A percentile compares a stretch with the other conserved stretches of the same genome.
Conservation (phyloP, 2,329 filamentous ascomycete species). For the Exophiala sideris region DNA sequence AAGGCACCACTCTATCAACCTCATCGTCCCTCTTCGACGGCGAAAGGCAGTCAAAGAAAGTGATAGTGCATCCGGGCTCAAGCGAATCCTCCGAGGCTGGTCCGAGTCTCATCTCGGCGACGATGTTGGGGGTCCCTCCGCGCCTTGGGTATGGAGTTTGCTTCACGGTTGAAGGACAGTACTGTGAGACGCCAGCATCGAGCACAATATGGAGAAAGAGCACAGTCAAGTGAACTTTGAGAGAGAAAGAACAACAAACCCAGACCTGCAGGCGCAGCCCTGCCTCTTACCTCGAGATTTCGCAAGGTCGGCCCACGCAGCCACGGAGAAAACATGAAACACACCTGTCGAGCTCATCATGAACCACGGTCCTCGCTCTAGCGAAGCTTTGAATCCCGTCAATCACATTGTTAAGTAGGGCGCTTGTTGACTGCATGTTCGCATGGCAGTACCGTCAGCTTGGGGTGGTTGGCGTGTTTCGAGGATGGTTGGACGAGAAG, state of each 20-base stretch:
- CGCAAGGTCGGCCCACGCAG: background rate
- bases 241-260: constrained; percentile 7
- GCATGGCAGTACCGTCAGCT: constrained; percentile 4
- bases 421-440: constrained; percentile 13
- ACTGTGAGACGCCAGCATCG: constrained; percentile 20
- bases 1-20: background rate
- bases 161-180: constrained; percentile 8
- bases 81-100: constrained; percentile 15
- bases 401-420: constrained; percentile 13
- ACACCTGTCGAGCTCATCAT: constrained; percentile 2
- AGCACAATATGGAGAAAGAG: constrained; percentile 1
- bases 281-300: constrained; percentile 8
- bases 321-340: constrained; percentile 3
- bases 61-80: constrained; percentile 17
- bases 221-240: background rate
- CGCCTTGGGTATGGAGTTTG: constrained; percentile 2
- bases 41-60: constrained; percentile 22
- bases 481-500: constrained; percentile 18
- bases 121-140: background rate
- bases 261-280: constrained; percentile 14
- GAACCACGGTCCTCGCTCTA: background rate
- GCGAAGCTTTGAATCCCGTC: constrained; percentile 5
- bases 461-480: constrained; percentile 8
- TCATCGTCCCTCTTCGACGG: constrained; percentile 3
- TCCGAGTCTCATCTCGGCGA: constrained; percentile 14